Evolutionary conservation across 768 basidiomycete species (phyloP).

Genomic region (Mycena kentingensis): DNA sequence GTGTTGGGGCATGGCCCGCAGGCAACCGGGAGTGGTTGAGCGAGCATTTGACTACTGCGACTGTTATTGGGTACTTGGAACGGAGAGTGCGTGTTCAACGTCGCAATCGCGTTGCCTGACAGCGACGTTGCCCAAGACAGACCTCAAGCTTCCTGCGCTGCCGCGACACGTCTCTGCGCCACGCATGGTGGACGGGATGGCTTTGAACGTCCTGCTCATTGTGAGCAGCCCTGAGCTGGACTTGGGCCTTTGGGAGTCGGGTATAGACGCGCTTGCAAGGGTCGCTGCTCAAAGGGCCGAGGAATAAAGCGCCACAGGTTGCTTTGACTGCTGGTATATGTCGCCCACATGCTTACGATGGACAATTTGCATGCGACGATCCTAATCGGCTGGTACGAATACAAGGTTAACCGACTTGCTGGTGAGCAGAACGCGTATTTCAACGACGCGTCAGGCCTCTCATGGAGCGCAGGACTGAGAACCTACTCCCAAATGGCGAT

Average conservation of each 20-base stretch:
- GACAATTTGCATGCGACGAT: constrained; percentile 75
- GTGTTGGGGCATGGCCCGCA: constrained; percentile 40
- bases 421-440: constrained; percentile 41
- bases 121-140: constrained; percentile 28
- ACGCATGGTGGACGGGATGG: background rate
- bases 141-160: constrained; percentile 43
- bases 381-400: constrained; percentile 76
- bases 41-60: constrained; percentile 52
- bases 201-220: background rate
- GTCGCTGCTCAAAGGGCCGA: too few relatives aligned
- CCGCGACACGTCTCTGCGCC: constrained; percentile 43
- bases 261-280: background rate
- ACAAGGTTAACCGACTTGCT: constrained; percentile 59
- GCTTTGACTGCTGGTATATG: too few relatives aligned
- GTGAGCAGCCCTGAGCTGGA: constrained; percentile 24
- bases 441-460: constrained; percentile 4
- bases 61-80: constrained; percentile 64
- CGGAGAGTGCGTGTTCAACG: constrained; percentile 39
- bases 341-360: constrained; percentile 59
- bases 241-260: constrained; percentile 45
- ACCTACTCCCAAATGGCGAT: constrained; percentile 60
- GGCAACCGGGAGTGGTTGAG: constrained; percentile 45
- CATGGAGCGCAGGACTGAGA: constrained; percentile 46
- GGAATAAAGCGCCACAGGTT: too few relatives aligned
- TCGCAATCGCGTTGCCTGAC: constrained; percentile 7